Percentiles rank a stretch among this genome's conserved stretches.
Conservation (phyloP, 2,329 filamentous ascomycete genomes). For the Zasmidium cellare region DNA sequence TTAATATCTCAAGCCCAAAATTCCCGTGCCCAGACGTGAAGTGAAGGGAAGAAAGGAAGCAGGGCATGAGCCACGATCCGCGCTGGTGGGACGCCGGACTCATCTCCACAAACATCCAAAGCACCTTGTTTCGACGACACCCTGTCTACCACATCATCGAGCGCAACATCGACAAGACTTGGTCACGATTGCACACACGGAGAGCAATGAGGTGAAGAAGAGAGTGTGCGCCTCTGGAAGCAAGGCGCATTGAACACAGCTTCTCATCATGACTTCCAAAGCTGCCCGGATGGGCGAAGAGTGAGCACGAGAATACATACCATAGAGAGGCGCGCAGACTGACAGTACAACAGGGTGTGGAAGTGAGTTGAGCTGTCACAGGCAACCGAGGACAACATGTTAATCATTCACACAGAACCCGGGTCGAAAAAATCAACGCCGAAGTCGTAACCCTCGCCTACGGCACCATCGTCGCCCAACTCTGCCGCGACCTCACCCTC, state of each 20-base stretch:
- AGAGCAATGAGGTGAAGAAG: slow-evolving; percentile 29
- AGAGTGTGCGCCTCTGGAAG: slow-evolving; percentile 16
- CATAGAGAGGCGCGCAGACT: slow-evolving; percentile 20
- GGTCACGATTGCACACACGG: not conserved
- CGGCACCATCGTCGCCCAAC: slow-evolving; percentile 92
- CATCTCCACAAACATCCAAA: not conserved
- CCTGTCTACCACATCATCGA: not conserved
- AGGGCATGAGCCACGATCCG: too few species aligned
- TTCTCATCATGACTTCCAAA: slow-evolving; percentile 56
- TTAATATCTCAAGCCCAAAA: too few species aligned
- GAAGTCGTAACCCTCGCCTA: slow-evolving; percentile 97
- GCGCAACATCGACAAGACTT: not conserved
- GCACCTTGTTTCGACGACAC: slow-evolving; percentile 2
- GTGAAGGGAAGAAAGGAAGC: too few species aligned
- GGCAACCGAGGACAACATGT: not conserved
- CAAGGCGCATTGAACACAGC: slow-evolving; percentile 16
- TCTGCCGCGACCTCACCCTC: slow-evolving; percentile 81
- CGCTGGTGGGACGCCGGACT: not conserved
- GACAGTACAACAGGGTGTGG: slow-evolving; percentile 69
- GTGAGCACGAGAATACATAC: slow-evolving; percentile 49
- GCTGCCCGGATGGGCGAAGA: slow-evolving; percentile 72
- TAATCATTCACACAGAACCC: slow-evolving; percentile 64
- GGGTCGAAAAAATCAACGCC: slow-evolving; percentile 96
- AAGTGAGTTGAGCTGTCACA: slow-evolving; percentile 64
- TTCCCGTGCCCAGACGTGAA: too few species aligned